Conservation (phyloP, 2,329 filamentous ascomycete species). For the Paramyrothecium roridum region DNA sequence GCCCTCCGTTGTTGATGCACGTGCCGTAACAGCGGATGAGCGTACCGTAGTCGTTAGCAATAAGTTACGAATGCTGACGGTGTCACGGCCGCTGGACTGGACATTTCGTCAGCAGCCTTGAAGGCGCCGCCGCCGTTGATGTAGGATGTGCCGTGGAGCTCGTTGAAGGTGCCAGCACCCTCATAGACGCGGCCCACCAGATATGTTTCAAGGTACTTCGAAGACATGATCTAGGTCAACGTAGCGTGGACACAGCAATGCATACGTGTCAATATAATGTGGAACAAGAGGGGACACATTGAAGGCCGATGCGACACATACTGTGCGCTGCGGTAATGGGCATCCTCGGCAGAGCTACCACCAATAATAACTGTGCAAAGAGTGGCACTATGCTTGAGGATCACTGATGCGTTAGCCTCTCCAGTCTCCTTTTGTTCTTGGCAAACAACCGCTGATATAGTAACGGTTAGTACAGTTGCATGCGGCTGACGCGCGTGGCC, state of each 20-base stretch:
- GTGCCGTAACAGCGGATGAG: constrained; percentile 51
- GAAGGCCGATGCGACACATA: background rate
- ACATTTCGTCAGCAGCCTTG: background rate
- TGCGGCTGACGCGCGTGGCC: too few relatives aligned
- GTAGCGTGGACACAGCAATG: too few relatives aligned
- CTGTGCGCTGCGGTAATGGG: background rate
- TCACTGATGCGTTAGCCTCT: background rate
- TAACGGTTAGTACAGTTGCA: too few relatives aligned
- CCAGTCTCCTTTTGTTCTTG: background rate
- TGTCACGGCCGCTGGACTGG: constrained; percentile 1
- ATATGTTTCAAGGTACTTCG: background rate
- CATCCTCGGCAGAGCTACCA: background rate
- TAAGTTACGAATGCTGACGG: background rate
- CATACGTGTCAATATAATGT: too few relatives aligned
- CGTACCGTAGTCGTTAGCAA: constrained; percentile 38
- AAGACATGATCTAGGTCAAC: background rate
- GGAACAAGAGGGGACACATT: too few relatives aligned
- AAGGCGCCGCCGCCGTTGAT: constrained; percentile 1
- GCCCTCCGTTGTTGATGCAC: constrained; percentile 34
- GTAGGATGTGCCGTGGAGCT: background rate
- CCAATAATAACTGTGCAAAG: constrained; percentile 2
- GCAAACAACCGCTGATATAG: background rate
- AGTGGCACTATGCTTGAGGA: background rate
- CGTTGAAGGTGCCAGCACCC: constrained; percentile 1
- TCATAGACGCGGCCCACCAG: constrained; percentile 1